Base-by-base conservation (phyloP, 2,329 filamentous ascomycete species). In the Cercospora beticola region DNA sequence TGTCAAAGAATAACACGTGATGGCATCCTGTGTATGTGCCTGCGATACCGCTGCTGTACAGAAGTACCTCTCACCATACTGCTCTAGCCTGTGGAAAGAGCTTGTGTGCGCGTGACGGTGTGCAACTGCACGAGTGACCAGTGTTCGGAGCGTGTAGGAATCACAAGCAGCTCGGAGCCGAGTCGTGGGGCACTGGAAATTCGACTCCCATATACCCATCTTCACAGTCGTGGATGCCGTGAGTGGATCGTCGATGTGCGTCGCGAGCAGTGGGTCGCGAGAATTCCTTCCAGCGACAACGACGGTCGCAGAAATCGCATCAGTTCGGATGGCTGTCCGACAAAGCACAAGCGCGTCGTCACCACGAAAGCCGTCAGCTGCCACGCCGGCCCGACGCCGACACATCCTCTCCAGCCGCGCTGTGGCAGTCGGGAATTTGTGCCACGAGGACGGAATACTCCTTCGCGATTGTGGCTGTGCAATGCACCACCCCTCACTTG, bases 101-200 rank as follows among this genome's bases (percentile, higher is more conserved):
- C 36, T 28, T 57, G 62, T 64, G 52, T 52, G 52, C 62, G 62
- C 31, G 62, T 62, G 54, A 58, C 54, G 9, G 28, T 16, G 36
- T 43, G 33, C 21, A 49, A 43, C 59, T 28, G 31, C 59, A 43
- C 18, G 59, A 26, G 23, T 49, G 21, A 62, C 59, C 21, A 64
- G 28, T 26, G 40, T 40, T 49, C 62, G 62, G 62, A 64, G 46
- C n/a, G 14, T 56, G 62, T 57, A 56, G 49, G 43, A 57, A 54
- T 18, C 40, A 64, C 43, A 64, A n/a, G 31, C 33, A 26, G 18
- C 30, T 64, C 62, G 62, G 49, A 64, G 62, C 62, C 62, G 62
- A 64, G 62, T 28, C 23, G 62, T 26, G 54, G 28, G 26, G 54
- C 54, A 57, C 54, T 57, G 6, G 54, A 57, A 57, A 31, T 31